Conservation (phyloP, 169 alveolate genomes). For the Eimeria tenella region DNA sequence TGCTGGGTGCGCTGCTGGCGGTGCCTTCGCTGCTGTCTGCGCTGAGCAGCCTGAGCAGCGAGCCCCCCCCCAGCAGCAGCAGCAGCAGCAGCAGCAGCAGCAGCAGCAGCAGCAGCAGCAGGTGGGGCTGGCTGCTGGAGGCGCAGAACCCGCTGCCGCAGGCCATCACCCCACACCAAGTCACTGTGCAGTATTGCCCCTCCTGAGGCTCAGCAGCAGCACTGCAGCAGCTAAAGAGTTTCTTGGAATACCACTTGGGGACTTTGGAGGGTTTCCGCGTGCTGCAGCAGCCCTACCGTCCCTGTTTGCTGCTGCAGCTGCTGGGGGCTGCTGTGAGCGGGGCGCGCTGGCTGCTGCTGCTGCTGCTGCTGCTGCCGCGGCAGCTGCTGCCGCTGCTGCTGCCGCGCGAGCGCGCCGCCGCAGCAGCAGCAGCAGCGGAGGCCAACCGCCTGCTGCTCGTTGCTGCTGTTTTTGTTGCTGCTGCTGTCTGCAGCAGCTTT, state of each 20-base stretch:
- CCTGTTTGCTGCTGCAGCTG: slow-evolving; percentile 35
- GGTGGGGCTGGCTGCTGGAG: slow-evolving; percentile 33
- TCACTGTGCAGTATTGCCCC: slow-evolving; percentile 71
- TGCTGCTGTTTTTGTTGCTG: slow-evolving; percentile 21
- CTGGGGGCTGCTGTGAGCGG: slow-evolving; percentile 16
- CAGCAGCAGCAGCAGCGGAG: slow-evolving; percentile 40
- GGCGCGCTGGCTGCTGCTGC: slow-evolving; percentile 41
- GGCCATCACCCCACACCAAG: slow-evolving; percentile 38
- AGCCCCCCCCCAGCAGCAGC: background rate
- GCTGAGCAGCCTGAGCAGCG: background rate
- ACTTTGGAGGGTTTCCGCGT: slow-evolving; percentile 50
- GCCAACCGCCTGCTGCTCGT: slow-evolving; percentile 41
- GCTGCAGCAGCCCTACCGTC: slow-evolving; percentile 25
- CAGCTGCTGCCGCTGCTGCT: slow-evolving; percentile 21
- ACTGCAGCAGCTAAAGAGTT: slow-evolving; percentile 23
- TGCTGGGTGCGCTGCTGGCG: background rate
- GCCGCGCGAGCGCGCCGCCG: background rate
- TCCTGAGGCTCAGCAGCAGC: slow-evolving; percentile 75
- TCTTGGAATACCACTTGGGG: slow-evolving; percentile 22
- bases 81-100: slow-evolving; percentile 28
- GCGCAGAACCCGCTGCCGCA: slow-evolving; percentile 71
- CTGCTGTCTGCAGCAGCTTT: background rate
- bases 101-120: slow-evolving; percentile 53
- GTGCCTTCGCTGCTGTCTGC: background rate
- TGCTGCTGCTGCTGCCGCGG: slow-evolving; percentile 61